Conservation (phyloP, 2,329 filamentous ascomycete genomes). For the Neofusicoccum sp. region DNA sequence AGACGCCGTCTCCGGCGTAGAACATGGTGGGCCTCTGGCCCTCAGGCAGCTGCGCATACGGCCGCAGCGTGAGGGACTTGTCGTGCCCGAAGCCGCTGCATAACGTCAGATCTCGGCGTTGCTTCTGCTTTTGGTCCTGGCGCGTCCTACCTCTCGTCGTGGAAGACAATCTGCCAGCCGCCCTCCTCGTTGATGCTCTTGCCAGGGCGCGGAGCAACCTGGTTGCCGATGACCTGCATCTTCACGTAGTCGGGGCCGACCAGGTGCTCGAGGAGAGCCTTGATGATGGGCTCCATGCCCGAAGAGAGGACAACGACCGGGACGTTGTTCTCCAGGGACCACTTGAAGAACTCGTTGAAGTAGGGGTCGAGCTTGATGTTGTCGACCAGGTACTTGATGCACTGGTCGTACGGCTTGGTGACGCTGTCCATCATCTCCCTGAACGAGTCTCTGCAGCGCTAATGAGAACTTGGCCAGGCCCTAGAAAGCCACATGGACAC, state of each 20-base stretch:
- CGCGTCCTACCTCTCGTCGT: conserved; percentile 69
- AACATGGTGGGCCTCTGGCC: conserved; percentile 76
- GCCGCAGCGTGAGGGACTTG: conserved; percentile 87
- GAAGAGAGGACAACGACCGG: conserved; percentile 89
- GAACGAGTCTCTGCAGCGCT: conserved; percentile 67
- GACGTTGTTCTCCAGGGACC: conserved; percentile 76
- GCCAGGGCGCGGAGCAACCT: conserved; percentile 65
- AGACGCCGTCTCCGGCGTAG: conserved; percentile 93
- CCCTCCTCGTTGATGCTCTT: conserved; percentile 74
- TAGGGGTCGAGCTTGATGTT: conserved; percentile 87
- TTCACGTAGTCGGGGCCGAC: conserved; percentile 75
- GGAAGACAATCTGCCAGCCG: conserved; percentile 86
- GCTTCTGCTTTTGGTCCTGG: conserved; percentile 31
- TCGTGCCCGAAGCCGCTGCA: conserved; percentile 82
- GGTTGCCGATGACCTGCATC: conserved; percentile 88
- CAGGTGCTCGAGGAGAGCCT: conserved; percentile 74
- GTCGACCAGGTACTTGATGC: conserved; percentile 71
- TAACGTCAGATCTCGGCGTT: not conserved
- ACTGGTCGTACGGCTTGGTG: conserved; percentile 74
- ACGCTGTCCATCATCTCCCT: conserved; percentile 89
- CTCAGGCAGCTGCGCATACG: conserved; percentile 72
- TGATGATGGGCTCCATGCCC: conserved; percentile 91
- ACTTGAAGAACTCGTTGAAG: conserved; percentile 85
- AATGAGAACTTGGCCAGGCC: not conserved
- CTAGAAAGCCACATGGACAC: not conserved